Evolutionary conservation across 805 yeast genomes (phyloP), one percentile per base, ranked within the genome.

Genomic region (Ogataea methanolica): DNA sequence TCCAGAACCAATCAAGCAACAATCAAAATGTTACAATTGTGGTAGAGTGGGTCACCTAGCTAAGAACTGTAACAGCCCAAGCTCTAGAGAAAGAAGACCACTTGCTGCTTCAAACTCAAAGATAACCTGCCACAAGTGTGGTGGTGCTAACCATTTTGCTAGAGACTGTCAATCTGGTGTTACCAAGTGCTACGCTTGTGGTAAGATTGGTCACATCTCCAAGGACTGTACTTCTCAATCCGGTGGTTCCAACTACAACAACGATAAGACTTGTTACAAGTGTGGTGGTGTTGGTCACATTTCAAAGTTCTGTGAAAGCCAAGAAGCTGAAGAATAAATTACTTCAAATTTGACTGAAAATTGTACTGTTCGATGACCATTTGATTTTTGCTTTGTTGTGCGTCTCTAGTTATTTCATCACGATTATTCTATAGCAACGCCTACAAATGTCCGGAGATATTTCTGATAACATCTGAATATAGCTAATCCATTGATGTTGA

Each of bases 61-160:
- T 49, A 85, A 81, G 66, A 82, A 79, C 68, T 88, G 96, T 69
- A 43, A 65, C 78, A 51, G 75, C 78, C 61, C 77, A 77, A 55
- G 23, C 45, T 6, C 45, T 59, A 29, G 51, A n/a, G 22, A 23
- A 16, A 39, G 23, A 41, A 48, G 33, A 33, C 74, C 61, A 22
- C 56, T 61, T 45, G 48, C 55, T 19, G 52, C 62, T 19, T 53
- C 62, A 54, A 70, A 71, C 16, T 53, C 62, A 54, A 70, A 71
- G 51, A 72, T 84, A 52, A 79, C 88, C 49, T 88, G 96, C 72
- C 86, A 85, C 83, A 88, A 84, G 72, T 88, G 96, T 68, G 95
- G 95, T 63, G 94, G 92, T 55, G 90, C 94, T 65, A 88, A 88
- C 81, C 96, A 89, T 70, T 85, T 83, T 72, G 96, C 96, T 56